These are phyloP conservation scores for Glycine tomentella DNA, from an alignment of 306 rosid genomes.

Conservation along the genomic window DNA sequence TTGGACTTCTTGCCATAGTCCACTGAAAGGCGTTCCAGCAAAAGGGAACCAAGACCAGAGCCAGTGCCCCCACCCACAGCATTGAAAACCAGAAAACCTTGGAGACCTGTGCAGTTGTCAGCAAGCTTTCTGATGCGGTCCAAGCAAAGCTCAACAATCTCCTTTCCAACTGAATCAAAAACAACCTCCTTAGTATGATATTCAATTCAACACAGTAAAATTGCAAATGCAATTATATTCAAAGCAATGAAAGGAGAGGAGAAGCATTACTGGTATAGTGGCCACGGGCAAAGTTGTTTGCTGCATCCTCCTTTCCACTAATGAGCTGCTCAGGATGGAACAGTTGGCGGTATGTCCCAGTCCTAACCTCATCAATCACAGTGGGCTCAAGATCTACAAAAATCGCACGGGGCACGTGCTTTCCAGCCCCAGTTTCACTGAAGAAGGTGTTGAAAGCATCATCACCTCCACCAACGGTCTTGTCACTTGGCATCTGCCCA, in stretches of 20 bases:
- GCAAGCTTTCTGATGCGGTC: slow-evolving; percentile 86
- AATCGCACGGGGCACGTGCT: slow-evolving; percentile 84
- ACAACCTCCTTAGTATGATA: neutral
- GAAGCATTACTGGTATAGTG: slow-evolving; percentile 75
- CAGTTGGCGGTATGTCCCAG: slow-evolving; percentile 68
- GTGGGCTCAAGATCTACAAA: slow-evolving; percentile 91
- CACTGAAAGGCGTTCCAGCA: slow-evolving; percentile 78
- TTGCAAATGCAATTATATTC: neutral
- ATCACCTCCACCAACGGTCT: slow-evolving; percentile 62
- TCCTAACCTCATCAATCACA: slow-evolving; percentile 72
- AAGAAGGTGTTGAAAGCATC: slow-evolving; percentile 91
- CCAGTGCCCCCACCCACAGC: slow-evolving; percentile 94
- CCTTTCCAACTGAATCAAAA: slow-evolving; percentile 72
- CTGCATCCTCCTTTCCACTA: slow-evolving; percentile 89
- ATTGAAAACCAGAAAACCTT: slow-evolving; percentile 82
- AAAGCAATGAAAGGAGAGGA: neutral
- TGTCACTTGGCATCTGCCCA: slow-evolving; percentile 84
- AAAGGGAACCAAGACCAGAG: slow-evolving; percentile 85
- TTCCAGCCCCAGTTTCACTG: slow-evolving; percentile 88
- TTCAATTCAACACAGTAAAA: neutral
- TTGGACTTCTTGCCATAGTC: slow-evolving; percentile 64
- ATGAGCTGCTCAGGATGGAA: slow-evolving; percentile 92
- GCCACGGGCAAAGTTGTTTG: slow-evolving; percentile 91
- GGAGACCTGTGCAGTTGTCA: slow-evolving; percentile 89
- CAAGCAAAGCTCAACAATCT: slow-evolving; percentile 85